Conservation (phyloP, 352 stramenopile species). For the Pythium rhizo-oryzae region DNA sequence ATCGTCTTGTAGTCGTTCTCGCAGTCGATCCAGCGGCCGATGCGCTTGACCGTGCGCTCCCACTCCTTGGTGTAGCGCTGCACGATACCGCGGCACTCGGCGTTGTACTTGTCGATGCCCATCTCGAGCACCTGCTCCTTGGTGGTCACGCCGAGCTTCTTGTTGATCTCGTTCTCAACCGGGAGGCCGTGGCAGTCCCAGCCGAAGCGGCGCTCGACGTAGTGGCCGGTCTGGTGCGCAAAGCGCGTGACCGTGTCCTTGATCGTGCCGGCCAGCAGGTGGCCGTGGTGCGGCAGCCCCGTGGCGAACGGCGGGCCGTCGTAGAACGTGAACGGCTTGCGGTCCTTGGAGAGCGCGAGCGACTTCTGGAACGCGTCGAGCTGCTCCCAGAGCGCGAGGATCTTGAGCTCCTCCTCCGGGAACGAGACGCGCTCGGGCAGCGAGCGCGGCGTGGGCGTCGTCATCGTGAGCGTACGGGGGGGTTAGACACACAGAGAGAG, state of each 20-base stretch:
- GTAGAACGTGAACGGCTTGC: slow-evolving; percentile 99
- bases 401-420: slow-evolving; percentile 81
- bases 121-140: slow-evolving; percentile 98
- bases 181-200: slow-evolving; percentile 99
- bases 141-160: slow-evolving; percentile 97
- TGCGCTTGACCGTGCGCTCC: slow-evolving; percentile 97
- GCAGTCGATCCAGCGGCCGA: slow-evolving; percentile 99
- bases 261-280: slow-evolving; percentile 99
- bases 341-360: slow-evolving; percentile 90
- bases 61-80: slow-evolving; percentile 99
- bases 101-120: slow-evolving; percentile 99
- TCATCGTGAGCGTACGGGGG: neutral
- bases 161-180: slow-evolving; percentile 99
- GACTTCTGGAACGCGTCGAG: slow-evolving; percentile 92
- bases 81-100: slow-evolving; percentile 97
- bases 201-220: slow-evolving; percentile 97
- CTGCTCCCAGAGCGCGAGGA: slow-evolving; percentile 80
- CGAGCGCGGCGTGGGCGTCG: slow-evolving; percentile 41
- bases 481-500: neutral
- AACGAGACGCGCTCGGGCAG: slow-evolving; percentile 90
- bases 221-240: slow-evolving; percentile 97
- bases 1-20: slow-evolving; percentile 99
- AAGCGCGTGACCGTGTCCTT: slow-evolving; percentile 99
- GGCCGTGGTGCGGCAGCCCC: slow-evolving; percentile 98
- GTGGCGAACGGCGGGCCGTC: slow-evolving; percentile 99